Evolutionary conservation across 2,329 filamentous ascomycete species (phyloP).

Genomic region (Orbilia brochopaga): DNA sequence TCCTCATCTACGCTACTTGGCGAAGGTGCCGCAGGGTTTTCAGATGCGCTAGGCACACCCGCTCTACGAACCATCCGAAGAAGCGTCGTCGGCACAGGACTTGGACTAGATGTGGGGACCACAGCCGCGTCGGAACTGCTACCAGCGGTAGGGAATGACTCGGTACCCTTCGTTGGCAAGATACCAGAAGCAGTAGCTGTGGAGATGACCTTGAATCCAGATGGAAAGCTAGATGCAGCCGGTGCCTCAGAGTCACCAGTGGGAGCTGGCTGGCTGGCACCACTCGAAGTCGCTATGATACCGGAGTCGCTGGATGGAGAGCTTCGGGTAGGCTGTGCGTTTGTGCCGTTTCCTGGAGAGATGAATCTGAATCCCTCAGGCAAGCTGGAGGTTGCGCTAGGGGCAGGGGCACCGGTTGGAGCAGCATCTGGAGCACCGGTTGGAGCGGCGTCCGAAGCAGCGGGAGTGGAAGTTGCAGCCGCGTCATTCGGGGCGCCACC

Average conservation of each 20-base stretch:
- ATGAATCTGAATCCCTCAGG: neutral
- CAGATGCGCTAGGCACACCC: neutral
- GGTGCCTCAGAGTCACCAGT: neutral
- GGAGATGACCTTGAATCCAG: slow-evolving; percentile 36
- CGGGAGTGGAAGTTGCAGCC: neutral
- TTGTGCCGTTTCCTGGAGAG: neutral
- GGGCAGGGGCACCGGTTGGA: slow-evolving; percentile 2
- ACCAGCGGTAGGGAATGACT: no score
- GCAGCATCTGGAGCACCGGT: slow-evolving; percentile 1
- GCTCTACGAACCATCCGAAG: neutral
- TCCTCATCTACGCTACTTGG: no score
- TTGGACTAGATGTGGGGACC: neutral
- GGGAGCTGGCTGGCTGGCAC: slow-evolving; percentile 1
- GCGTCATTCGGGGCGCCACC: slow-evolving; percentile 3
- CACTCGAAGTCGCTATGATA: neutral
- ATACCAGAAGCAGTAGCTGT: neutral
- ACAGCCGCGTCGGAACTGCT: neutral
- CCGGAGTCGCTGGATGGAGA: slow-evolving; percentile 1
- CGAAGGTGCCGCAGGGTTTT: neutral
- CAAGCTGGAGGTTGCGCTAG: neutral
- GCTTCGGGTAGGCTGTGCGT: neutral
- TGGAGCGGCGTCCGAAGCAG: neutral
- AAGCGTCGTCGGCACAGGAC: neutral
- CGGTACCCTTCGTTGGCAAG: no score
- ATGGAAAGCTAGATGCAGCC: neutral